Base-by-base conservation (phyloP, 345 rosid genomes). In the Orychophragmus violaceus region DNA sequence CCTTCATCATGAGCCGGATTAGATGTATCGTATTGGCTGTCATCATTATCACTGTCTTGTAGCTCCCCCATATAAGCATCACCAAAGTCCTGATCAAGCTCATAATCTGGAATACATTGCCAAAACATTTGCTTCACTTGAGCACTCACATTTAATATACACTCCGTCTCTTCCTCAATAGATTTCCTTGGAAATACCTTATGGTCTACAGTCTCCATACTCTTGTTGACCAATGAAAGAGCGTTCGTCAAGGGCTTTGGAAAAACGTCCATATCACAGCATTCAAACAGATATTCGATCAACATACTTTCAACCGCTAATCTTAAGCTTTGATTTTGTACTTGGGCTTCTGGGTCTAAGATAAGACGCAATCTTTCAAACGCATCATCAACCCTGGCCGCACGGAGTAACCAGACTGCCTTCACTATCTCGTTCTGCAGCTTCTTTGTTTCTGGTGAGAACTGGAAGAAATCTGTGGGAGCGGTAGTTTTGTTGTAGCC, bases 61-160 rank as follows among this genome's bases (percentile, higher is more conserved):
- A 78, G 65, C 56, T 84, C 90, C 76, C 89, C 97, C 76, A 78
- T 70, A 70, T 93, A 93, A 42, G 90, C 96, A 82, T 85, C 84
- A 45, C 75, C 37, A 45, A 78, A 90, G 77, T 84, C 90, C 72
- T 81, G 70, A 61, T 84, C 86, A 24, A 82, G 74, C 46, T 78
- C 87, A 68, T 49, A 57, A 21, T 77, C 75, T 61, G 91, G 84
- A 81, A 79, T 76, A 68, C 74, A 72, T 77, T 86, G 86, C 86
- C 80, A 84, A 49, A 82, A 44, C 62, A 76, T 55, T 71, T 86
- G 87, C 82, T 83, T 93, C 66, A 73, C 74, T 70, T 80, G 78
- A 75, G 96, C 94, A 86, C 97, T 90, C 61, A 86, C 80, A 72
- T 54, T 77, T 61, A 93, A 68, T 58, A 86, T 73, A 62, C 87